phyloP scores from a whole-genome alignment of 2,329 filamentous ascomycete genomes.

The Alternaria arborescens region DNA sequence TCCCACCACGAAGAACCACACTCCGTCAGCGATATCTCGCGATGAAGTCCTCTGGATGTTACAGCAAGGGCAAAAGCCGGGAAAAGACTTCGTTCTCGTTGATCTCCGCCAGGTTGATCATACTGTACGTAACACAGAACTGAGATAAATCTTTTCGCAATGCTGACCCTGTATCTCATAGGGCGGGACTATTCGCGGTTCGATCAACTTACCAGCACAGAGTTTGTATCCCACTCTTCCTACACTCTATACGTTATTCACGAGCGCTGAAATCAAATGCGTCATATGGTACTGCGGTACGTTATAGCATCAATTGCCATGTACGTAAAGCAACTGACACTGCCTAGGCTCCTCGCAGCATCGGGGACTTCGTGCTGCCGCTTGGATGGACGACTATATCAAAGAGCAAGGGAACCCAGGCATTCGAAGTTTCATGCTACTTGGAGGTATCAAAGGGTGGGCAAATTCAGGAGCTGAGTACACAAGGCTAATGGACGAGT shows the following conservation, averaged over 20 bases:
- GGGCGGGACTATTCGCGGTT: constrained; percentile 68
- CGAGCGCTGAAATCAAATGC: constrained; percentile 58
- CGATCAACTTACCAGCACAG: constrained; percentile 66
- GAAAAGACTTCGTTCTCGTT: constrained; percentile 43
- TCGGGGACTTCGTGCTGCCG: constrained; percentile 62
- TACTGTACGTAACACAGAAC: constrained; percentile 47
- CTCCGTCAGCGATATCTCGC: constrained; percentile 1
- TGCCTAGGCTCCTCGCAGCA: constrained; percentile 62
- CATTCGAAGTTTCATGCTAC: constrained; percentile 60
- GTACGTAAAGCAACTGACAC: neutral
- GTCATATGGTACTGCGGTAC: constrained; percentile 66
- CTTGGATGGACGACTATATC: constrained; percentile 65
- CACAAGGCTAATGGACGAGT: constrained; percentile 59
- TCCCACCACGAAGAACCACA: constrained; percentile 7
- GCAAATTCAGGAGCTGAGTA: constrained; percentile 58
- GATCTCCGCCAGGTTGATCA: constrained; percentile 64
- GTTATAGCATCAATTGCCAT: constrained; percentile 16
- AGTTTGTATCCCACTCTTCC: constrained; percentile 62
- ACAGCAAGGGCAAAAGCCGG: constrained; percentile 8
- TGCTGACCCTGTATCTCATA: constrained; percentile 31
- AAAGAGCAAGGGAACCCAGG: constrained; percentile 49
- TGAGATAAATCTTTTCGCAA: neutral
- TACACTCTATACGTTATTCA: constrained; percentile 60
- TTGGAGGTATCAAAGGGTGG: constrained; percentile 65
- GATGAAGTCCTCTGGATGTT: constrained; percentile 8